A percentile compares a stretch with the other conserved stretches of the same genome.
Conservation (phyloP, 2,329 filamentous ascomycete genomes). For the Aspergillus fischeri region DNA sequence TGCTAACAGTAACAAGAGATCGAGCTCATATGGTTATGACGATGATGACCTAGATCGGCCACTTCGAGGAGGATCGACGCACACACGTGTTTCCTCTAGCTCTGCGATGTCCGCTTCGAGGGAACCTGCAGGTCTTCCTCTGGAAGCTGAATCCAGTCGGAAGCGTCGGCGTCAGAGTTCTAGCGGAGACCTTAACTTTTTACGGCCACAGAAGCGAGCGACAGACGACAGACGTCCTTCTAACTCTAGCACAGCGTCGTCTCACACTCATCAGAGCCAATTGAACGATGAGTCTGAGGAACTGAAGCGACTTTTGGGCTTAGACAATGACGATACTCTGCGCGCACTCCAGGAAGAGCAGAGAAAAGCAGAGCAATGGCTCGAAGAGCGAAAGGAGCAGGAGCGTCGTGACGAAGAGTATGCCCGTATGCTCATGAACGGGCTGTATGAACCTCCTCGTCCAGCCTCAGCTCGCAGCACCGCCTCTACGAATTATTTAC, state of each 20-base stretch:
- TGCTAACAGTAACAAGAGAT: neutral
- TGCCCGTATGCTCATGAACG: slow-evolving; percentile 35
- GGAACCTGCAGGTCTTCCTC: neutral
- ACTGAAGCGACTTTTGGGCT: slow-evolving; percentile 21
- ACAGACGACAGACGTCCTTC: slow-evolving; percentile 1
- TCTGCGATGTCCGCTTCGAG: neutral
- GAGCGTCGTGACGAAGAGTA: slow-evolving; percentile 36
- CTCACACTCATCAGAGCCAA: neutral
- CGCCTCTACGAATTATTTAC: slow-evolving; percentile 4
- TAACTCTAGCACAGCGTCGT: neutral
- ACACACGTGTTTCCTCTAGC: neutral
- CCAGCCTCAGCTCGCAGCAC: slow-evolving; percentile 7
- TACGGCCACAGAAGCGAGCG: slow-evolving; percentile 9
- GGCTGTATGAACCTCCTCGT: slow-evolving; percentile 15
- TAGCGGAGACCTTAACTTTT: slow-evolving; percentile 4
- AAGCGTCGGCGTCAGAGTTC: slow-evolving; percentile 12
- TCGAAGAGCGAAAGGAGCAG: slow-evolving; percentile 28
- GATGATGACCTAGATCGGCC: neutral
- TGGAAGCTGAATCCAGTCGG: slow-evolving; percentile 3
- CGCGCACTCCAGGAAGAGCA: slow-evolving; percentile 28
- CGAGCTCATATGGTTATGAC: neutral
- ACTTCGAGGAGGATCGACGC: neutral
- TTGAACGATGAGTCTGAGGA: slow-evolving; percentile 9
- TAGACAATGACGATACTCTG: slow-evolving; percentile 22
- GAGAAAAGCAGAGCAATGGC: slow-evolving; percentile 27